phyloP scores from a whole-genome alignment of 768 basidiomycete species.

The Baorangia bicolor region DNA sequence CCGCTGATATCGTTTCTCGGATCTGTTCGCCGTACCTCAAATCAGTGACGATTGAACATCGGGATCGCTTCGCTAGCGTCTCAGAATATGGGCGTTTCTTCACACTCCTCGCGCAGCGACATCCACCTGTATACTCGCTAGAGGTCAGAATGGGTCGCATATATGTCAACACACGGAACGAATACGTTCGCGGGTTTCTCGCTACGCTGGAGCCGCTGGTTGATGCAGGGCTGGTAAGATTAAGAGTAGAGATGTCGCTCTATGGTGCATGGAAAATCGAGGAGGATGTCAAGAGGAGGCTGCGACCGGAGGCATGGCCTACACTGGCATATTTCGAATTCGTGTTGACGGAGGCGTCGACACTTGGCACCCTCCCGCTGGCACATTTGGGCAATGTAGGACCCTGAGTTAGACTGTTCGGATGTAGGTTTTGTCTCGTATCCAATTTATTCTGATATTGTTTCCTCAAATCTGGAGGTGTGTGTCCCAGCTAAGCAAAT shows the following conservation, averaged over 20 bases:
- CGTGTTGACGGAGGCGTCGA: slow-evolving; percentile 8
- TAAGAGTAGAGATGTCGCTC: slow-evolving; percentile 9
- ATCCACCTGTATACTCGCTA: neutral
- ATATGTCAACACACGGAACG: neutral
- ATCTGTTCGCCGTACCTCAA: slow-evolving; percentile 10
- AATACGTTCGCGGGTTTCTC: slow-evolving; percentile 6
- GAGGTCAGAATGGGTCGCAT: slow-evolving; percentile 6
- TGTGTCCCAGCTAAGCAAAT: neutral
- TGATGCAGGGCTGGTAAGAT: neutral
- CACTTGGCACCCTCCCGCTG: neutral
- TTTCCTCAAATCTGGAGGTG: neutral
- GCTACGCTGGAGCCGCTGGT: slow-evolving; percentile 4
- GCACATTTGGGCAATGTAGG: neutral
- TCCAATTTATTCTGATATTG: neutral
- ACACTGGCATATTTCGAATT: slow-evolving; percentile 10
- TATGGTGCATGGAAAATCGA: slow-evolving; percentile 5
- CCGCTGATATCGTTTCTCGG: slow-evolving; percentile 6
- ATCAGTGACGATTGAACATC: slow-evolving; percentile 5
- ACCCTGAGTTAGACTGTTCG: neutral
- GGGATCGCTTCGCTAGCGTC: neutral
- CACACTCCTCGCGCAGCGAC: slow-evolving; percentile 2
- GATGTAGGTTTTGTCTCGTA: neutral
- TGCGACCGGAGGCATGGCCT: slow-evolving; percentile 11
- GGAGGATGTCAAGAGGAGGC: slow-evolving; percentile 6
- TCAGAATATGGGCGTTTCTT: slow-evolving; percentile 5